phyloP scores from a whole-genome alignment of 352 stramenopile genomes.

The Pythium oligandrum region DNA sequence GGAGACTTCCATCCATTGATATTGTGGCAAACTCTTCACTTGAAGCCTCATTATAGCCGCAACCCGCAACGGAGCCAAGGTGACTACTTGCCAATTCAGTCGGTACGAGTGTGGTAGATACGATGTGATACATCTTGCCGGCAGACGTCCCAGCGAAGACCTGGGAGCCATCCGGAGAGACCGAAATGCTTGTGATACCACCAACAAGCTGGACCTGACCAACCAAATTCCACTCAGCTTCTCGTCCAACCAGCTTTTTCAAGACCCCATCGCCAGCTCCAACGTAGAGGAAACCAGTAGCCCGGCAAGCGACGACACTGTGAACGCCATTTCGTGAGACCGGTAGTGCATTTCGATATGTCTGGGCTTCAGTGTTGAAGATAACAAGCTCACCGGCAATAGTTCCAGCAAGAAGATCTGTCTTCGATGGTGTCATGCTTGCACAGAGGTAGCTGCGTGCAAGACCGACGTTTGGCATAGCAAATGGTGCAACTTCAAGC shows the following conservation, averaged over 20 bases:
- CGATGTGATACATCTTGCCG: constrained; percentile 69
- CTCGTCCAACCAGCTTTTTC: constrained; percentile 74
- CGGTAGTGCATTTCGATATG: constrained; percentile 59
- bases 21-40: constrained; percentile 69
- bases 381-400: constrained; percentile 82
- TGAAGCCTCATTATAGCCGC: constrained; percentile 46
- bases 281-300: constrained; percentile 67
- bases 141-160: constrained; percentile 69
- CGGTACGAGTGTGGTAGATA: constrained; percentile 38
- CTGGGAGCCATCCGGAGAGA: constrained; percentile 41
- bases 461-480: constrained; percentile 70
- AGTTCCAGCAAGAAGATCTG: constrained; percentile 56
- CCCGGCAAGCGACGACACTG: constrained; percentile 57
- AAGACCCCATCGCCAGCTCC: constrained; percentile 83
- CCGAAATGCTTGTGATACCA: constrained; percentile 72
- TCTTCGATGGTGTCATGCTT: constrained; percentile 45
- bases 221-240: constrained; percentile 81
- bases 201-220: constrained; percentile 79
- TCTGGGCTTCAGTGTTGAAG: constrained; percentile 65
- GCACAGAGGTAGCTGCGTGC: constrained; percentile 66
- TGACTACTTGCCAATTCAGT: constrained; percentile 64
- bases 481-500: constrained; percentile 57
- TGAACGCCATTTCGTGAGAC: constrained; percentile 73
- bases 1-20: constrained; percentile 59
- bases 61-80: constrained; percentile 51